Conservation (phyloP, 129 eudicot genomes). For the Flaveria robusta region DNA sequence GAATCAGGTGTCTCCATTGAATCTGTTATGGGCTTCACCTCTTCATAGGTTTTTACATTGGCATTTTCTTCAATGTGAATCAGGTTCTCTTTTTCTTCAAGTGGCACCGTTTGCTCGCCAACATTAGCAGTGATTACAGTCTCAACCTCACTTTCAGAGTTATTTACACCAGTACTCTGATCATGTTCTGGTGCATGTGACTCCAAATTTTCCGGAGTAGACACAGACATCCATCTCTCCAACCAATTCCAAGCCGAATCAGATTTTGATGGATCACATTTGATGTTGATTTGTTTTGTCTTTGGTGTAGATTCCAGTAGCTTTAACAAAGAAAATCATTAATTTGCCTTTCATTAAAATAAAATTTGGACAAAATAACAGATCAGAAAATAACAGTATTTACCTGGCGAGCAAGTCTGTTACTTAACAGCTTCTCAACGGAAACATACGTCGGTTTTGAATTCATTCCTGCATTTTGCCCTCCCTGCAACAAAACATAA, state of each 20-base stretch:
- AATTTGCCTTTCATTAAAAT: slow-evolving; percentile 15
- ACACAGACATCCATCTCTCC: slow-evolving; percentile 88
- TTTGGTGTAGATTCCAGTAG: slow-evolving; percentile 70
- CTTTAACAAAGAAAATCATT: slow-evolving; percentile 29
- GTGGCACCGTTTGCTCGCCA: slow-evolving; percentile 35
- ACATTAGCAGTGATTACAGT: slow-evolving; percentile 21
- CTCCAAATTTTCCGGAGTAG: slow-evolving; percentile 44
- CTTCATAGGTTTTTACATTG: slow-evolving; percentile 22
- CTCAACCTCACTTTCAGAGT: slow-evolving; percentile 27
- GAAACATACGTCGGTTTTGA: slow-evolving; percentile 43
- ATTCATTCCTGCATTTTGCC: slow-evolving; percentile 31
- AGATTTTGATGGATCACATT: slow-evolving; percentile 66
- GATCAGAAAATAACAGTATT: background rate
- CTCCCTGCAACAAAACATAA: slow-evolving; percentile 49
- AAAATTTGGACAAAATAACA: background rate
- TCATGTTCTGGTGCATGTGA: slow-evolving; percentile 30
- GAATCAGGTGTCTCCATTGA: slow-evolving; percentile 33
- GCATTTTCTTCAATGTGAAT: slow-evolving; percentile 20
- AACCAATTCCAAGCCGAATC: slow-evolving; percentile 93
- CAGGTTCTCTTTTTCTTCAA: slow-evolving; percentile 41
- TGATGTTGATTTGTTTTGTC: slow-evolving; percentile 60
- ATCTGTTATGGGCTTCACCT: slow-evolving; percentile 33
- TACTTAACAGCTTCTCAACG: slow-evolving; percentile 71
- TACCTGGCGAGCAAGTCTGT: slow-evolving; percentile 90
- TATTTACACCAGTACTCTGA: slow-evolving; percentile 28